phyloP scores from a whole-genome alignment of 1,284 basidiomycete genomes.

The Ustilago lituana region DNA sequence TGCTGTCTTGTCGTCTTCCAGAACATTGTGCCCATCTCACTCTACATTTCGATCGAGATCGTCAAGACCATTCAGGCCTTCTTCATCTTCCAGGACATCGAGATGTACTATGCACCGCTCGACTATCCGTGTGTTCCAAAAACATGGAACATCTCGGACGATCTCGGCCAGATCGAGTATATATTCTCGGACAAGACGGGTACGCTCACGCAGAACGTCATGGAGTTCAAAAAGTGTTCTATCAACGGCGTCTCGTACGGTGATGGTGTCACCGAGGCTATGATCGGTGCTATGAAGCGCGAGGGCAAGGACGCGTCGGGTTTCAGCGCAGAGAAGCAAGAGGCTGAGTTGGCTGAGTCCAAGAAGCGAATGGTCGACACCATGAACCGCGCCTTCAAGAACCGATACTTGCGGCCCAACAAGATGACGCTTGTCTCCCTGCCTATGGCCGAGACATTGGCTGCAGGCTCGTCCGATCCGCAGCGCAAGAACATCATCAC shows the following conservation, averaged over 20 bases:
- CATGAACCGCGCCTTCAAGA: conserved; percentile 83
- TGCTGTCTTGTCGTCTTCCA: conserved; percentile 85
- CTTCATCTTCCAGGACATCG: conserved; percentile 92
- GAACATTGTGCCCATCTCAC: conserved; percentile 95
- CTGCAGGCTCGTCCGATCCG: conserved; percentile 71
- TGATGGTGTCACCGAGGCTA: conserved; percentile 93
- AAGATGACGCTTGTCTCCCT: conserved; percentile 90
- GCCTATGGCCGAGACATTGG: conserved; percentile 79
- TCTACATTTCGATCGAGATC: conserved; percentile 97
- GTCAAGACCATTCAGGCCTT: conserved; percentile 97
- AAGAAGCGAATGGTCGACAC: conserved; percentile 82
- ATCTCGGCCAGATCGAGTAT: conserved; percentile 97
- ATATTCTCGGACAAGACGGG: conserved; percentile 88
- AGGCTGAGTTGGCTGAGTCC: conserved; percentile 72
- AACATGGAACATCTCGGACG: conserved; percentile 98
- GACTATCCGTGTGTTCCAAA: conserved; percentile 92
- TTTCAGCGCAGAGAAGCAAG: conserved; percentile 72
- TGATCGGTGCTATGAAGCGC: conserved; percentile 86
- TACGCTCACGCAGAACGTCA: conserved; percentile 75
- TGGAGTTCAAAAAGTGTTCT: conserved; percentile 98
- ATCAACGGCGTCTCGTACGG: conserved; percentile 85
- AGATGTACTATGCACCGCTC: conserved; percentile 89
- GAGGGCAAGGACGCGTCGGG: conserved; percentile 75
- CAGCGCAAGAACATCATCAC: conserved; percentile 79
- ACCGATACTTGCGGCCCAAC: conserved; percentile 83